A percentile compares a stretch with the other conserved stretches of the same genome.
phyloP scores from a whole-genome alignment of 495 filamentous ascomycete genomes.

The Penicillium taxi region DNA sequence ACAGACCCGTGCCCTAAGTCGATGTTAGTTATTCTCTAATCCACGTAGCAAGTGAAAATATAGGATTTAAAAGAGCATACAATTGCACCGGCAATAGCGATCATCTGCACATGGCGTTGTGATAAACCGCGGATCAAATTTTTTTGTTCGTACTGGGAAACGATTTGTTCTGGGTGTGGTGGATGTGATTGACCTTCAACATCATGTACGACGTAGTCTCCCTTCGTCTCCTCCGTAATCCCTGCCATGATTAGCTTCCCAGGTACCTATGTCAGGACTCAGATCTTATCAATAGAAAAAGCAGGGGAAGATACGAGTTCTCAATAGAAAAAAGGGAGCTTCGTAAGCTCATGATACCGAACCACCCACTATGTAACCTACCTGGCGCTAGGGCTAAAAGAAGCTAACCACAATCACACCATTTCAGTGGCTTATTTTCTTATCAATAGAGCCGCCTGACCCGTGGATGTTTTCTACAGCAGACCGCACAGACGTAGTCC shows the following conservation, averaged over 20 bases:
- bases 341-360: too few relatives aligned
- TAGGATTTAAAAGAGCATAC: slow-evolving; percentile 12
- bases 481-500: too few relatives aligned
- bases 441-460: too few relatives aligned
- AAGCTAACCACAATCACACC: slow-evolving; percentile 13
- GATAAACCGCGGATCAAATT: slow-evolving; percentile 27
- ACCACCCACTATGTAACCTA: too few relatives aligned
- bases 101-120: slow-evolving; percentile 50
- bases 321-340: too few relatives aligned
- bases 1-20: slow-evolving; percentile 50
- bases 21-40: background rate
- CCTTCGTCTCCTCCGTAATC: slow-evolving; percentile 8
- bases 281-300: too few relatives aligned
- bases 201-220: slow-evolving; percentile 12
- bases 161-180: slow-evolving; percentile 11
- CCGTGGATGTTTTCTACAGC: too few relatives aligned
- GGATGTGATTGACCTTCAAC: slow-evolving; percentile 15
- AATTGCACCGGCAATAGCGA: slow-evolving; percentile 53
- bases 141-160: slow-evolving; percentile 18
- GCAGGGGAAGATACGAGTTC: too few relatives aligned
- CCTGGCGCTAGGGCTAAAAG: slow-evolving; percentile 1
- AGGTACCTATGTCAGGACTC: too few relatives aligned
- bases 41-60: background rate
- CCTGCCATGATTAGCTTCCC: slow-evolving; percentile 14
- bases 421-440: slow-evolving; percentile 14